Evolutionary conservation across 306 rosid species (phyloP).

Genomic region (Canavalia ensiformis): DNA sequence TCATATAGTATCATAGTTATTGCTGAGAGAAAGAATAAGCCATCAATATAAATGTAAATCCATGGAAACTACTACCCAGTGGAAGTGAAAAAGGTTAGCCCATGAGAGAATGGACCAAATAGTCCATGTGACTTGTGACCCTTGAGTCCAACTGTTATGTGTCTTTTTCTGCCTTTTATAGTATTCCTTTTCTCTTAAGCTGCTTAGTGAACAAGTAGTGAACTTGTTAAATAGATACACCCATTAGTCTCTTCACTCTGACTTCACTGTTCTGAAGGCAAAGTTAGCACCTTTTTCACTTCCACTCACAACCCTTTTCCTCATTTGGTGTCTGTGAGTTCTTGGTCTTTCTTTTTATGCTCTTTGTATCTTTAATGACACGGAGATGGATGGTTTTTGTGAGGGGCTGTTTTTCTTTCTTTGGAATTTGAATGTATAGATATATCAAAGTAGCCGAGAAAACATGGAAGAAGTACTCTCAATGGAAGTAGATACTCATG

Average conservation of each 20-base stretch:
- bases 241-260: background rate
- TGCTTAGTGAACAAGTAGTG: background rate
- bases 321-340: background rate
- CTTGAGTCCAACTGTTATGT: background rate
- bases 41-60: no score
- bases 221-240: no score
- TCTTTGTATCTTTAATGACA: background rate
- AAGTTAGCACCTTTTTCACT: background rate
- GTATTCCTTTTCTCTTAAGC: background rate
- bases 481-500: constrained; percentile 46
- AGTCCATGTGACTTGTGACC: background rate
- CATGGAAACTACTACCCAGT: no score
- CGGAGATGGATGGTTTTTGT: background rate
- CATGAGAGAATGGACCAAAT: background rate
- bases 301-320: background rate
- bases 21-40: no score
- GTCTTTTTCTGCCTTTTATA: background rate
- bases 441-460: background rate
- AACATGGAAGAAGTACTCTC: constrained; percentile 45
- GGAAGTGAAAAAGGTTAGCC: no score
- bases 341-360: background rate
- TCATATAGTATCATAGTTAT: no score
- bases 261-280: background rate
- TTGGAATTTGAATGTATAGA: background rate
- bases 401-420: background rate